These are phyloP conservation scores for Monilinia aucupariae DNA, from an alignment of 2,329 filamentous ascomycete genomes.

Conservation along the genomic window DNA sequence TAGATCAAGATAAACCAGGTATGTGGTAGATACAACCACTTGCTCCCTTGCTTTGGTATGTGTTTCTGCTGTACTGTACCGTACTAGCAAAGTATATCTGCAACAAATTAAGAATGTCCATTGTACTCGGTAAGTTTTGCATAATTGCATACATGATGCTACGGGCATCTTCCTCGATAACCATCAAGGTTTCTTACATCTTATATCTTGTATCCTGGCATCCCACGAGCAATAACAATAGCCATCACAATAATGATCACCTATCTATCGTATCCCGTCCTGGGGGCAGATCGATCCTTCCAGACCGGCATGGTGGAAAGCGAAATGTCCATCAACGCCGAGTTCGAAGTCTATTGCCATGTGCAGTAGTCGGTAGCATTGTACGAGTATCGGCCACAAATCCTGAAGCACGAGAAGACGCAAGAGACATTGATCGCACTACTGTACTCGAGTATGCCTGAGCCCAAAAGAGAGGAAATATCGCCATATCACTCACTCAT, in stretches of 20 bases:
- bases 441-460: too few relatives aligned
- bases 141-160: not conserved
- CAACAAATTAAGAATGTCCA: too few relatives aligned
- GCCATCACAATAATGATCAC: too few relatives aligned
- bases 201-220: not conserved
- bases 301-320: slow-evolving; percentile 2
- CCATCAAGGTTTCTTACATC: not conserved
- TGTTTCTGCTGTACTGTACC: not conserved
- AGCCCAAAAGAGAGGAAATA: not conserved
- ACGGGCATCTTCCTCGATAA: not conserved
- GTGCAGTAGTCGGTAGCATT: not conserved
- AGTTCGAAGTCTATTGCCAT: not conserved
- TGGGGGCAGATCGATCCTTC: not conserved
- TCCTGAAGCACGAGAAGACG: not conserved
- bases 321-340: slow-evolving; percentile 5
- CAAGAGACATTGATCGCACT: too few relatives aligned
- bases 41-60: not conserved
- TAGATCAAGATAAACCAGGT: too few relatives aligned
- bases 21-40: too few relatives aligned
- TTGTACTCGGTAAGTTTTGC: too few relatives aligned
- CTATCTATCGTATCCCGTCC: not conserved
- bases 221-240: not conserved
- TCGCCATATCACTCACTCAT: not conserved
- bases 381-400: too few relatives aligned
- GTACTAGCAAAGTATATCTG: not conserved